These are phyloP conservation scores for Rhizopogon salebrosus DNA, from an alignment of 768 basidiomycete species.

Conservation along the genomic window DNA sequence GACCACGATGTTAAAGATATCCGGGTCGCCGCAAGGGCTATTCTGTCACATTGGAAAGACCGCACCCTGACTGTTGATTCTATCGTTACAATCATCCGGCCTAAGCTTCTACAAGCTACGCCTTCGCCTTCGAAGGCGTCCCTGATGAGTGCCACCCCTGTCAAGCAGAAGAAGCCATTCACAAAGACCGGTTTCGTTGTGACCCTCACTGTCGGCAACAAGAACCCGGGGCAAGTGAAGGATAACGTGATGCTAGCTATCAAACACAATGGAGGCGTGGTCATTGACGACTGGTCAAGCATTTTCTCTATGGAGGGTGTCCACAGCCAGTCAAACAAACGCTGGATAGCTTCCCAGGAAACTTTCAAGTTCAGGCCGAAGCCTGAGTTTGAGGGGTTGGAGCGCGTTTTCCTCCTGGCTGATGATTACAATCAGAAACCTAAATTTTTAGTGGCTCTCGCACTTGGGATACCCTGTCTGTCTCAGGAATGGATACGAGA, in stretches of 20 bases:
- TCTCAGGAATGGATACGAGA: conserved; percentile 49
- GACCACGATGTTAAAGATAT: conserved; percentile 35
- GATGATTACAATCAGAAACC: conserved; percentile 65
- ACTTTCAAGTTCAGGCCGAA: conserved; percentile 43
- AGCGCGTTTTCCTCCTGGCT: conserved; percentile 60
- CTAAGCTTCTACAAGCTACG: conserved; percentile 28
- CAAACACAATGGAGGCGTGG: conserved; percentile 45
- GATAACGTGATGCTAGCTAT: conserved; percentile 39
- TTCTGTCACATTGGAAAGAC: conserved; percentile 48
- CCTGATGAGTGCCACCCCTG: conserved; percentile 30
- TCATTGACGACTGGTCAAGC: conserved; percentile 59
- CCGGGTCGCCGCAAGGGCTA: conserved; percentile 46
- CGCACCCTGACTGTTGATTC: conserved; percentile 38
- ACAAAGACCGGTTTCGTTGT: conserved; percentile 54
- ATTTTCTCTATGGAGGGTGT: conserved; percentile 54
- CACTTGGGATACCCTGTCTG: conserved; percentile 82
- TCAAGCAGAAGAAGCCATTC: conserved; percentile 33
- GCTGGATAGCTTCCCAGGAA: conserved; percentile 47
- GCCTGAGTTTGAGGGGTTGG: conserved; percentile 26
- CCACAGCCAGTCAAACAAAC: conserved; percentile 35
- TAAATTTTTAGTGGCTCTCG: conserved; percentile 79
- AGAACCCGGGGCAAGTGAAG: conserved; percentile 35
- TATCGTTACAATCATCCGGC: conserved; percentile 39
- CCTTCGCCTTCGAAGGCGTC: conserved; percentile 49
- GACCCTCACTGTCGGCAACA: conserved; percentile 39